Evolutionary conservation across 306 rosid species (phyloP), one percentile per base, ranked within the genome.

Genomic region (Cucurbita ficifolia): DNA sequence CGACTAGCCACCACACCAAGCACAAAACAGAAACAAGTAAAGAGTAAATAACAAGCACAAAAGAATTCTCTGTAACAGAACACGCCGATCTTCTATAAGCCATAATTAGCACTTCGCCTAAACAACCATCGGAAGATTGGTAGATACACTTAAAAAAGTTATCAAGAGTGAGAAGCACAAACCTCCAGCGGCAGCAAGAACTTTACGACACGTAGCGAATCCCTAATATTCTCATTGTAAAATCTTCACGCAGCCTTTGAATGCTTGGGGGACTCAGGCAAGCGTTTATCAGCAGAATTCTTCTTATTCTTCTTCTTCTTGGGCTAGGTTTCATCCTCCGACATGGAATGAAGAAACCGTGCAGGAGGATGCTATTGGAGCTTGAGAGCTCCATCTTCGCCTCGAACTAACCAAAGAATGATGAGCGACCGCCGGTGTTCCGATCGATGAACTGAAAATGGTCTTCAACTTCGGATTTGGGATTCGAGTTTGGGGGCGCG

Each of bases 121-220:
- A 29, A 29, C 33, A 29, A 29, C 33, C 33, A 29, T 29, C 33
- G 33, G 33, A 29, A 29, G 33, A 29, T 29, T 2, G 33, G 33
- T 29, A 29, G 33, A 29, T 29, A 29, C 33, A 29, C 33, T 29
- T 29, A 29, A 29, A 29, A 29, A 29, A 29, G 3, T 29, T 2
- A 29, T 29, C 33, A 29, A 29, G 33, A 29, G 33, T 29, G n/a
- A 68, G 73, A 68, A 68, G 3, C 10, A 68, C 53, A 22, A 35
- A 92, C 96, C 98, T 90, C 96, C 97, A n/a, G 98, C 86, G 6
- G 95, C 87, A 2, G 98, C 95, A 60, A 90, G 97, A 75, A 94
- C 97, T 86, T 90, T 94, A 77, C 98, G 72, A 94, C 88, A 33
- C 98, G 91, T 17, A 78, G 79, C 11, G 89, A 40, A 21, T 86